Base-by-base conservation (phyloP, 1,139 yeast species). In the Scheffersomyces titani region DNA sequence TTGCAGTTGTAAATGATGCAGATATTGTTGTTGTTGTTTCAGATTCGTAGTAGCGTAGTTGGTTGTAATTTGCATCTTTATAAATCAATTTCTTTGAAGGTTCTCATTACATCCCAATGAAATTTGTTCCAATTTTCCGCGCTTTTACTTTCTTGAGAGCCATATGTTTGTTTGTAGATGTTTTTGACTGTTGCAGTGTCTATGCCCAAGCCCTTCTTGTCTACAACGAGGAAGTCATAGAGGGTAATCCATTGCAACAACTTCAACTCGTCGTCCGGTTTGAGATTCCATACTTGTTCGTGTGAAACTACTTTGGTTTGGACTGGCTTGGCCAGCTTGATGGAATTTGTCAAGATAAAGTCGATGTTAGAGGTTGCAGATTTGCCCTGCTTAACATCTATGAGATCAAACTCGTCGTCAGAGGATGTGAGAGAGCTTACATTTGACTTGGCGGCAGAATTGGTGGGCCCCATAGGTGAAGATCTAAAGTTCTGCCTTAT, bases 241-340 rank as follows among this genome's bases (percentile, higher is more conserved):
- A 75, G 54, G 0, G 78, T 65, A 16, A 73, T 65, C 65, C 70
- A 70, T 58, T 68, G 71, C 47, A 77, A 65, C 16, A 77, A 62
- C 18, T 66, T 65, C 18, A 69, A 52, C 57, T 72, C 76, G 22
- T 58, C 55, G 18, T 51, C 50, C 6, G 36, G 45, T 1, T 53
- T 49, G n/a, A 55, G 45, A 40, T 58, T 36, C 44, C 44, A 49
- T 19, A 60, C 24, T 19, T 60, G 60, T 3, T 55, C 52, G 51
- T 53, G 48, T 16, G 58, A 50, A 13, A 63, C 54, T 2, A 55
- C 53, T 20, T 60, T 51, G 2, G 61, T 48, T 19, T 60, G 55
- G 18, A 61, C 51, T 19, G 61, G 54, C 20, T 54, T 54, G 44
- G 59, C 49, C 13, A 50, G 16, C 46, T 53, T 51, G 19, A 55